phyloP scores from a whole-genome alignment of 1,139 yeast genomes.

The Maudiozyma humilis region DNA sequence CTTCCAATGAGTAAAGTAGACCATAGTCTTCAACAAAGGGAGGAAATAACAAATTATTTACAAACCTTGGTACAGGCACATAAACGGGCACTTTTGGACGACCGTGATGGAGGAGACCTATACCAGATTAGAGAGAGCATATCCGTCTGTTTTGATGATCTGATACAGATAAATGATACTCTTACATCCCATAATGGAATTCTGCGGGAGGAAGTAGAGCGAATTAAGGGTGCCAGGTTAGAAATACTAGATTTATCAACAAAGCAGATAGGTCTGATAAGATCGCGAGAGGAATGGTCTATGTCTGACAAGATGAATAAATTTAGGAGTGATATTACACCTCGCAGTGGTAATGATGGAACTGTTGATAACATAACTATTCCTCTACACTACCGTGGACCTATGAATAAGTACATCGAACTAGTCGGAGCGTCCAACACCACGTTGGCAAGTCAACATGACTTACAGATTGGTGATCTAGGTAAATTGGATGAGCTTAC shows the following conservation, averaged over 20 bases:
- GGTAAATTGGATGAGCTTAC: too few species aligned
- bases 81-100: constrained; percentile 17
- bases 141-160: constrained; percentile 23
- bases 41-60: constrained; percentile 18
- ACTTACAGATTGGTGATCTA: too few species aligned
- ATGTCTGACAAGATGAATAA: background rate
- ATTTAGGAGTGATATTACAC: too few species aligned
- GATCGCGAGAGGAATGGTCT: constrained; percentile 15
- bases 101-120: constrained; percentile 12
- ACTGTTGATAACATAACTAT: constrained; percentile 8
- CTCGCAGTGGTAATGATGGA: too few species aligned
- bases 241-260: constrained; percentile 13
- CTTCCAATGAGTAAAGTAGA: background rate
- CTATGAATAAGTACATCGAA: constrained; percentile 21
- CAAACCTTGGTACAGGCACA: constrained; percentile 17
- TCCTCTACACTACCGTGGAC: constrained; percentile 15
- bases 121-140: constrained; percentile 24
- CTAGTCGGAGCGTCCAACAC: constrained; percentile 23
- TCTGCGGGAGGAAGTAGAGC: constrained; percentile 18
- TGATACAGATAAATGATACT: constrained; percentile 20
- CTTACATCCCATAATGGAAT: constrained; percentile 24
- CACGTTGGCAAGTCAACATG: constrained; percentile 10
- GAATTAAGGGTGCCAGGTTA: constrained; percentile 11
- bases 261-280: constrained; percentile 9
- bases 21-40: constrained; percentile 15